phyloP scores from a whole-genome alignment of 352 stramenopile genomes.

The Poterioochromonas sp. region DNA sequence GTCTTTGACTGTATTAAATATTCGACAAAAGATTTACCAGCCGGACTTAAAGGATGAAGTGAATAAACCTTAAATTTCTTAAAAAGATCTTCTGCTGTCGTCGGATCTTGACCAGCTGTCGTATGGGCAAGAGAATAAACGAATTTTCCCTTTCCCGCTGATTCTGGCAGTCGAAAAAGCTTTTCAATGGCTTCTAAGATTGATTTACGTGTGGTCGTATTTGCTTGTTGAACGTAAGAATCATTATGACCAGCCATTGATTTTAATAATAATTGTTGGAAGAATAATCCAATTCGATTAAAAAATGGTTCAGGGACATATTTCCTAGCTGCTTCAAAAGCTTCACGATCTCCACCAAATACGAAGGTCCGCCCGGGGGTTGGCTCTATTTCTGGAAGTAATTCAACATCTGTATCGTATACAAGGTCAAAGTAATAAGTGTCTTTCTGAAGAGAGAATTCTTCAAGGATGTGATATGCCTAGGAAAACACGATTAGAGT shows the following conservation, averaged over 20 bases:
- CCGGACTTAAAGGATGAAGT: background rate
- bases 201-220: background rate
- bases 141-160: background rate
- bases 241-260: background rate
- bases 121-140: too few species aligned
- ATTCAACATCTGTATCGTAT: background rate
- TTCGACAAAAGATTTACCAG: background rate
- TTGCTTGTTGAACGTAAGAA: background rate
- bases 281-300: background rate
- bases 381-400: background rate
- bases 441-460: background rate
- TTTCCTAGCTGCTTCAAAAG: background rate
- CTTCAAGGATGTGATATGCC: background rate
- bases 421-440: background rate
- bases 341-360: background rate
- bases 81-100: too few species aligned
- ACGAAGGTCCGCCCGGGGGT: background rate
- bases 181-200: background rate
- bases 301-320: background rate
- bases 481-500: too few species aligned
- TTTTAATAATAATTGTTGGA: background rate
- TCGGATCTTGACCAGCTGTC: too few species aligned
- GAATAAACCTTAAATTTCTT: too few species aligned
- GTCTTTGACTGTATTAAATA: too few species aligned
- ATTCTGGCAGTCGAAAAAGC: slow-evolving; percentile 6